A percentile compares a stretch with the other conserved stretches of the same genome.
Conservation (phyloP, 2,329 filamentous ascomycete species). For the Curvularia sp. region DNA sequence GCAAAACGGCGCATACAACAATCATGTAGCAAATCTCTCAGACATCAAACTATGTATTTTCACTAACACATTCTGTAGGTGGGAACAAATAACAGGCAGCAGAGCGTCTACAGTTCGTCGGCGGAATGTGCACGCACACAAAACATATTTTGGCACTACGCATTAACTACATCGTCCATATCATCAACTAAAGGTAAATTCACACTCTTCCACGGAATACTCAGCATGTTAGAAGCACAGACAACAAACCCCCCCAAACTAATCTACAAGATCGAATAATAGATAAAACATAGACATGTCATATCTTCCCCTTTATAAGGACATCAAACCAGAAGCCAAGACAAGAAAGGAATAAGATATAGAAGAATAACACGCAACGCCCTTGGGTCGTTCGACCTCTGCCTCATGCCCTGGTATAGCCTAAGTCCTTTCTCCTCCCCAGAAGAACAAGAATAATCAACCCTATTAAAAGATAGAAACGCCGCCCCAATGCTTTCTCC, state of each 20-base stretch:
- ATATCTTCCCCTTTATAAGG: background rate
- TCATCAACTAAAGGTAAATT: background rate
- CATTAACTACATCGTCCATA: background rate
- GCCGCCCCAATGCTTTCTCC: background rate
- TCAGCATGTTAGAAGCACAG: background rate
- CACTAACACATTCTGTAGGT: too few species aligned
- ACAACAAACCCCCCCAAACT: background rate
- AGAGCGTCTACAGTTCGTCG: too few species aligned
- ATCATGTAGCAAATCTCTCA: too few species aligned
- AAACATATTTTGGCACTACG: background rate
- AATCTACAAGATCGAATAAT: background rate
- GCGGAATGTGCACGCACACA: background rate
- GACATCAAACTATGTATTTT: too few species aligned
- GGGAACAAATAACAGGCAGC: too few species aligned
- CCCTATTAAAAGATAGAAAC: background rate
- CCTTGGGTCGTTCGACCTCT: background rate
- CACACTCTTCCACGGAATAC: background rate
- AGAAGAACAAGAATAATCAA: background rate
- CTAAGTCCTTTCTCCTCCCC: background rate
- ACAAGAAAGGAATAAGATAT: background rate
- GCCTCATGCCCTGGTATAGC: conserved; percentile 1
- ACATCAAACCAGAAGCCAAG: background rate
- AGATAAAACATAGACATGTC: background rate
- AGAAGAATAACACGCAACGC: background rate
- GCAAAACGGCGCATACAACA: too few species aligned